phyloP scores from a whole-genome alignment of 495 filamentous ascomycete species.

The Penicillium chermesinum region DNA sequence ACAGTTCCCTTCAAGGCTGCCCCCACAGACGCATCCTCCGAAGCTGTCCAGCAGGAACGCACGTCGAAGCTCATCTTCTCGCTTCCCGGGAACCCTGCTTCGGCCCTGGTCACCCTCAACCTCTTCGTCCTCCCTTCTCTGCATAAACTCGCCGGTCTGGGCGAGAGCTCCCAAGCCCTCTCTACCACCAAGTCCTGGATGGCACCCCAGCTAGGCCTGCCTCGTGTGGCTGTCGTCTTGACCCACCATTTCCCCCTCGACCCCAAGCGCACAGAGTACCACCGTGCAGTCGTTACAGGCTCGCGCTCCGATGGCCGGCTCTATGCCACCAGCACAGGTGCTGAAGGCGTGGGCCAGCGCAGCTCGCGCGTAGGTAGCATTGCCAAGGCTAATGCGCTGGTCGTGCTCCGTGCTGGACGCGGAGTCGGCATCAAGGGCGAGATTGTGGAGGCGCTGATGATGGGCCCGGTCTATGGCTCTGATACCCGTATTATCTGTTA shows the following conservation, averaged over 20 bases:
- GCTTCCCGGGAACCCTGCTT: conserved; percentile 90
- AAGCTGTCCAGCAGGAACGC: conserved; percentile 45
- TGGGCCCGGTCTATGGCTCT: conserved; percentile 42
- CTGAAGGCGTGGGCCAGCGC: conserved; percentile 57
- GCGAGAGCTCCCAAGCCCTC: conserved; percentile 24
- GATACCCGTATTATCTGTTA: conserved; percentile 25
- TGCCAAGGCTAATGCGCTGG: conserved; percentile 77
- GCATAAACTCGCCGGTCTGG: conserved; percentile 57
- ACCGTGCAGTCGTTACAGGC: conserved; percentile 64
- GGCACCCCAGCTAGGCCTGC: conserved; percentile 53
- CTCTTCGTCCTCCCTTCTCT: conserved; percentile 89
- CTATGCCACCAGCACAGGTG: conserved; percentile 77
- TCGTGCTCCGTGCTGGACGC: conserved; percentile 63
- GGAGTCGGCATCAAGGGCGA: conserved; percentile 48
- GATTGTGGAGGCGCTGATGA: conserved; percentile 56
- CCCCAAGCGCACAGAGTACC: conserved; percentile 75
- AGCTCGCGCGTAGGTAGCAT: conserved; percentile 87
- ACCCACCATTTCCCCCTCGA: conserved; percentile 70
- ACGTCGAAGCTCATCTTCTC: conserved; percentile 74
- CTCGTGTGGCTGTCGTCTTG: conserved; percentile 64
- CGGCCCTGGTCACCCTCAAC: conserved; percentile 86
- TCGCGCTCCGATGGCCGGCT: conserved; percentile 60
- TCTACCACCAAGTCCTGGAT: conserved; percentile 17
- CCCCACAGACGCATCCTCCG: conserved; percentile 7
- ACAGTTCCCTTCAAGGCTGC: conserved; percentile 62